Base-by-base conservation (phyloP, 1,284 basidiomycete genomes). In the Phlebopus sp. region DNA sequence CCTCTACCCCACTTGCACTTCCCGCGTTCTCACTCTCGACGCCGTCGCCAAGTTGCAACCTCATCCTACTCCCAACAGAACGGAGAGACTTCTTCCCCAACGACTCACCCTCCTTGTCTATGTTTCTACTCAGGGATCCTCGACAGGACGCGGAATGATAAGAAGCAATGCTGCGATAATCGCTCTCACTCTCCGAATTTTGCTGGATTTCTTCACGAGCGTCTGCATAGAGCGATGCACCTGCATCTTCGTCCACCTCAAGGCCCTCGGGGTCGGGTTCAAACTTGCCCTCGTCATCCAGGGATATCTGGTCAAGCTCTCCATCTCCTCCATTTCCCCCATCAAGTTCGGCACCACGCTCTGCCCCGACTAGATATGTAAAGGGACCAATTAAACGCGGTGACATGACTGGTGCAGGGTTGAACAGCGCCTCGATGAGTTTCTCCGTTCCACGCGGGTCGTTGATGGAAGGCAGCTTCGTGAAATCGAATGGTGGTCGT, bases 371-470 rank as follows among this genome's bases (percentile, higher is more conserved):
- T 50, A 74, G 79, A 50, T 79, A 74, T 25, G 83, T 85, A 64
- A 86, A 86, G 8, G 84, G 84, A 14, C 71, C 74, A 44, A 77
- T 71, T 29, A 68, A 65, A n/a, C 59, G 56, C 17, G 63, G 69
- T 14, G 77, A 70, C 5, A 68, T 74, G 11, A 73, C 73, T 8
- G 73, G 72, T 2, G 76, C 71, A 4, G 86, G 86, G 56, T 90
- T 90, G 62, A 90, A 90, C 23, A 90, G 63, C 7, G 85, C 81
- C 49, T 90, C 87, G 55, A 90, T 89, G 40, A 90, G 73, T 40
- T 73, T 72, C 59, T 87, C 84, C 0, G 84, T 86, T 19, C 79
- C 78, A 50, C 76, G 75, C 2, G 81, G 72, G 1, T 81, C 81
- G 52, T 76, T 74, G 11, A 78, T 75, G 5, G 67, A 61, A 3